A percentile compares a stretch with the other conserved stretches of the same genome.
These are phyloP conservation scores for Inga leiocalycina DNA, from an alignment of 306 rosid species.

Conservation along the genomic window DNA sequence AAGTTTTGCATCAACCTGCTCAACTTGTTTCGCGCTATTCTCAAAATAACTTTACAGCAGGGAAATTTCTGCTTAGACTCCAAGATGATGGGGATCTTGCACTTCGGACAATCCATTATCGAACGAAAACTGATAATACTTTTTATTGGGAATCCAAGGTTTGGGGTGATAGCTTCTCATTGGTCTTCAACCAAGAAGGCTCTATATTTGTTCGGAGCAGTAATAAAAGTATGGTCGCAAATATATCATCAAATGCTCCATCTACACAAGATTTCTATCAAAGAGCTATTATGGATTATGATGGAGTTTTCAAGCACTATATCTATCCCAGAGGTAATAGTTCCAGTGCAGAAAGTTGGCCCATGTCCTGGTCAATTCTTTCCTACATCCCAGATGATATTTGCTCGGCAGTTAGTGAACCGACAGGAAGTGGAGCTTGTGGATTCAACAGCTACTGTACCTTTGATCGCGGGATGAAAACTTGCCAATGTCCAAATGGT, in stretches of 20 bases:
- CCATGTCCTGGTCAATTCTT: not conserved
- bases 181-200: conserved; percentile 23
- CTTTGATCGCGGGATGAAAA: not conserved
- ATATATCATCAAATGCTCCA: conserved; percentile 6
- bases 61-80: conserved; percentile 46
- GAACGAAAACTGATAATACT: not conserved
- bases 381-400: not conserved
- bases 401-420: conserved; percentile 23
- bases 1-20: conserved; percentile 28
- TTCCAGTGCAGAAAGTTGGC: not conserved
- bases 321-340: not conserved
- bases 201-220: not conserved
- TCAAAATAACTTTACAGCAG: conserved; percentile 37
- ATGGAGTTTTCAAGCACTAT: conserved; percentile 36
- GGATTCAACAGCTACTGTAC: not conserved
- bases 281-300: conserved; percentile 30
- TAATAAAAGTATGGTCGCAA: not conserved
- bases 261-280: conserved; percentile 4
- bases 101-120: conserved; percentile 38
- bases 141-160: conserved; percentile 15
- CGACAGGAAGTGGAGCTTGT: not conserved
- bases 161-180: not conserved
- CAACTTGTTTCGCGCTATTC: conserved; percentile 31
- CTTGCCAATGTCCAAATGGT: not conserved
- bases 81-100: conserved; percentile 45